phyloP scores from a whole-genome alignment of 2,329 filamentous ascomycete genomes.

The Byssochlamys sp. region DNA sequence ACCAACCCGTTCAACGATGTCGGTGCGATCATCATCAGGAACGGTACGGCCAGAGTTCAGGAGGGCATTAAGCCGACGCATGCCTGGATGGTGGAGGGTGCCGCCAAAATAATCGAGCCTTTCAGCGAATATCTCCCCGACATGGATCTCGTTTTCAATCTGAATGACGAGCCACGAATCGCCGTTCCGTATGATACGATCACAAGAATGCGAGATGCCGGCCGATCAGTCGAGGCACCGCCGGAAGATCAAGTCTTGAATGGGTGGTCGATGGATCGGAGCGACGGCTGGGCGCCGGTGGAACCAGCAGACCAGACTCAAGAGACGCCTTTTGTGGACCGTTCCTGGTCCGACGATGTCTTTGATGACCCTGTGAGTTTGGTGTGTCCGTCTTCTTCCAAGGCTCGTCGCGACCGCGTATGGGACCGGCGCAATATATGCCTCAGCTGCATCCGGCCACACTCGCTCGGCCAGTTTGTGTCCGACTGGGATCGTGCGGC shows the following conservation, averaged over 20 bases:
- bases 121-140: slow-evolving; percentile 49
- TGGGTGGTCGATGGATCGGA: slow-evolving; percentile 30
- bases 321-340: slow-evolving; percentile 31
- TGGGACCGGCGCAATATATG: slow-evolving; percentile 60
- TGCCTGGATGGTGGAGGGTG: slow-evolving; percentile 50
- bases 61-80: slow-evolving; percentile 46
- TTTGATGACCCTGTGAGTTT: slow-evolving; percentile 37
- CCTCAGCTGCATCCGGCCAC: slow-evolving; percentile 50
- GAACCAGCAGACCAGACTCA: slow-evolving; percentile 24
- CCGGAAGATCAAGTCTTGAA: slow-evolving; percentile 14
- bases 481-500: slow-evolving; percentile 55
- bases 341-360: slow-evolving; percentile 27
- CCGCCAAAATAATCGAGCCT: slow-evolving; percentile 44
- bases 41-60: slow-evolving; percentile 42
- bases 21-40: slow-evolving; percentile 47
- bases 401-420: slow-evolving; percentile 47
- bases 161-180: slow-evolving; percentile 53
- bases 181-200: slow-evolving; percentile 43
- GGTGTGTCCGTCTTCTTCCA: slow-evolving; percentile 55
- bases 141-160: slow-evolving; percentile 55
- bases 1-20: slow-evolving; percentile 47
- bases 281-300: slow-evolving; percentile 28
- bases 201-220: slow-evolving; percentile 25
- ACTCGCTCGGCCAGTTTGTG: slow-evolving; percentile 59
- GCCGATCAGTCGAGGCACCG: slow-evolving; percentile 10